phyloP scores from a whole-genome alignment of 306 rosid genomes.

The Rosa chinensis region DNA sequence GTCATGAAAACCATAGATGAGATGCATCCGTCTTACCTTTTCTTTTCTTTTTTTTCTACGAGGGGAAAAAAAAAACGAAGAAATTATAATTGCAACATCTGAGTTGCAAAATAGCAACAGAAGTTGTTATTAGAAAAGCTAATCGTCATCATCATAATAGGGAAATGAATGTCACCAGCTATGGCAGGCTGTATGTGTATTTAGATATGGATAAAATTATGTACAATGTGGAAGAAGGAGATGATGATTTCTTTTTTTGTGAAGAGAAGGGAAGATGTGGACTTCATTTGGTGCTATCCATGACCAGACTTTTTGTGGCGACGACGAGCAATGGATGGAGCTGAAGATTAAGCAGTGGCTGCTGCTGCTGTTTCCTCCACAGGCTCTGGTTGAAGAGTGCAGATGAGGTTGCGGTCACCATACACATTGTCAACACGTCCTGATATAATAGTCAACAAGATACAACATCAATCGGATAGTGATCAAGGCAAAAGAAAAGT shows the following conservation, averaged over 20 bases:
- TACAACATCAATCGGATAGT: not conserved
- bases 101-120: conserved; percentile 35
- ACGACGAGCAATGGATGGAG: not conserved
- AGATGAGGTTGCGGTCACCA: conserved; percentile 96
- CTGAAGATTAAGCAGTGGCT: conserved; percentile 65
- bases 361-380: conserved; percentile 95
- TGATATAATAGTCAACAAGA: conserved; percentile 27
- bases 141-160: conserved; percentile 24
- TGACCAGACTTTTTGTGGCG: conserved; percentile 20
- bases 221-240: conserved; percentile 31
- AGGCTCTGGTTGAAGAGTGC: conserved; percentile 84
- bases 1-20: not conserved
- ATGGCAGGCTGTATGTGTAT: conserved; percentile 16
- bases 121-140: conserved; percentile 22
- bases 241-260: conserved; percentile 8
- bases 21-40: not conserved
- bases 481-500: conserved; percentile 5
- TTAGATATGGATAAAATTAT: conserved; percentile 27
- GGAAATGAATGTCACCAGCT: conserved; percentile 36
- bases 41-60: not conserved
- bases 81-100: conserved; percentile 23
- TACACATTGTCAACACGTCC: conserved; percentile 88
- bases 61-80: not conserved
- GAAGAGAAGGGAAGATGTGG: conserved; percentile 4
- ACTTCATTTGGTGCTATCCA: not conserved